Base-by-base conservation (phyloP, 371 early-diverging fungal species). In the Mucor saturninus region DNA sequence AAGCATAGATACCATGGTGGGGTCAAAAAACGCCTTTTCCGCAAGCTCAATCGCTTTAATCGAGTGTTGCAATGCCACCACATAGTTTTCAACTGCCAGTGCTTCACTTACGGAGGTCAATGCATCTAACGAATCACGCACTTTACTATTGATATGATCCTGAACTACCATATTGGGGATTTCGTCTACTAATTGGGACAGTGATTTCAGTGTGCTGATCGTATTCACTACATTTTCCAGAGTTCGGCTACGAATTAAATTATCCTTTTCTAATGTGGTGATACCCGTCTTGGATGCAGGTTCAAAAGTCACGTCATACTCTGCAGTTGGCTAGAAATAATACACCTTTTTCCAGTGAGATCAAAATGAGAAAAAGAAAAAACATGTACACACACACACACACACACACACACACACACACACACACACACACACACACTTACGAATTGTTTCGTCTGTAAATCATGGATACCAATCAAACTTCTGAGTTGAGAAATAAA, bases 11-110 rank as follows among this genome's bases (percentile, higher is more conserved):
- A 97, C 95, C 98, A 98, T 97, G 9, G 93, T 94, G 1, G 95
- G 95, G 63, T 98, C 94, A 83, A 96, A 97, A 69, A 98, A 98
- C 4, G 98, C 97, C 10, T 83, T 75, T 73, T 96, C 95, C 0
- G 97, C 87, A 15, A 82, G 62, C 26, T 75, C 76, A 8, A 93
- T 72, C 0, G 95, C 95, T 2, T 73, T 65, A 13, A 88, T 80
- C 0, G 93, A 84, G 9, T 76, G 69, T 14, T 71, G 48, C 31
- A 90, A 69, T 0, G 90, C 90, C 4, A 58, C 43, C 0, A 71
- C 59, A 54, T 74, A 81, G n/a, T 74, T 65, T 11, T 68, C 76
- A 4, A 35, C n/a, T 15, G 61, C 45, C 0, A 85, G 56, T 2
- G 67, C 68, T 35, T 64, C 38, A 21, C 69, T 56, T 1, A 72